Percentiles rank a stretch among this genome's conserved stretches.
These are phyloP conservation scores for Phaeoacremonium minimum DNA, from an alignment of 2,329 filamentous ascomycete species.

Conservation along the genomic window DNA sequence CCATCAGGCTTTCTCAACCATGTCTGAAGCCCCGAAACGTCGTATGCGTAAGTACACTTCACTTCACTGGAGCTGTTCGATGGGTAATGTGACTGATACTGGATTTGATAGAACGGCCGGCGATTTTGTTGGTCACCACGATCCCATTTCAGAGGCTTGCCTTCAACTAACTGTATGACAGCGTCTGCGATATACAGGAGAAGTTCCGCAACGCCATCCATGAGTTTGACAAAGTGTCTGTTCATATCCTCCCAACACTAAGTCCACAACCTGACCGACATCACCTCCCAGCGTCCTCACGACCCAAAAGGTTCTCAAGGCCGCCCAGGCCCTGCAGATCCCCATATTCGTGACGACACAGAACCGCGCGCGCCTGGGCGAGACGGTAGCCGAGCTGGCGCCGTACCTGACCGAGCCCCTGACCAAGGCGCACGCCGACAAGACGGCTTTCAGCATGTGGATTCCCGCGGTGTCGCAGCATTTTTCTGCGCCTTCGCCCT, in stretches of 20 bases:
- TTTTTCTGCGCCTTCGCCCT: conserved; percentile 22
- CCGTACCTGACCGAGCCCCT: conserved; percentile 44
- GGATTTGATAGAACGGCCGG: conserved; percentile 46
- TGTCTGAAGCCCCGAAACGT: no score
- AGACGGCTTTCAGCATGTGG: conserved; percentile 87
- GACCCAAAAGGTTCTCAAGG: conserved; percentile 63
- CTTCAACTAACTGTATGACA: no score
- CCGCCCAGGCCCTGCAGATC: conserved; percentile 61
- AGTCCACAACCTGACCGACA: conserved; percentile 1
- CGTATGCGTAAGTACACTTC: no score
- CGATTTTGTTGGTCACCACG: conserved; percentile 47
- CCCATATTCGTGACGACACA: conserved; percentile 87
- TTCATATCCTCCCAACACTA: conserved; percentile 5
- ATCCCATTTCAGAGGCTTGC: no score
- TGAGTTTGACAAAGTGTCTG: conserved; percentile 78
- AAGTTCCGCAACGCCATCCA: conserved; percentile 82
- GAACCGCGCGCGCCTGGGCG: conserved; percentile 71
- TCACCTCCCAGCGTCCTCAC: conserved; percentile 52
- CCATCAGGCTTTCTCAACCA: no score
- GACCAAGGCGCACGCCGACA: conserved; percentile 60
- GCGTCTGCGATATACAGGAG: conserved; percentile 92
- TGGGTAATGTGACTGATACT: no score
- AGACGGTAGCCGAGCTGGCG: conserved; percentile 70
- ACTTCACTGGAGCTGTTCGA: no score
- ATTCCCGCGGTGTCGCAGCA: conserved; percentile 58